These are phyloP conservation scores for Dryas drummondii DNA, from an alignment of 306 rosid genomes.

Conservation along the genomic window DNA sequence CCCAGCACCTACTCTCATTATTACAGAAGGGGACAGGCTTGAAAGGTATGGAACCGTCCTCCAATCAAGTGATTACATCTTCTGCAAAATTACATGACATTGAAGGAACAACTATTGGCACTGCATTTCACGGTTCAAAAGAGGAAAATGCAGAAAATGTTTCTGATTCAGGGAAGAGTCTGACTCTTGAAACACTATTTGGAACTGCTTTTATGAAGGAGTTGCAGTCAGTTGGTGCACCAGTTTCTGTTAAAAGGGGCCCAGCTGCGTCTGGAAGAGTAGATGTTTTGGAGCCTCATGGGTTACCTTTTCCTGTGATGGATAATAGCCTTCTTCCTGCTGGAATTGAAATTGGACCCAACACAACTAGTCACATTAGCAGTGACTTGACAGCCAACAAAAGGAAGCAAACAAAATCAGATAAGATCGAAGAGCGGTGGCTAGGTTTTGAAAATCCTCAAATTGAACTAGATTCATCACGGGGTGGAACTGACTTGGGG, in stretches of 20 bases:
- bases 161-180: conserved; percentile 52
- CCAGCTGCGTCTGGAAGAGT: conserved; percentile 51
- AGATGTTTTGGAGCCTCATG: conserved; percentile 58
- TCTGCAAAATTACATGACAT: conserved; percentile 34
- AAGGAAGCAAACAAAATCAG: conserved; percentile 49
- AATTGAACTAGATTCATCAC: conserved; percentile 52
- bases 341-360: conserved; percentile 38
- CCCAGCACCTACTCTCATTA: conserved; percentile 80
- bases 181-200: conserved; percentile 88
- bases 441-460: conserved; percentile 50
- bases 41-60: conserved; percentile 40
- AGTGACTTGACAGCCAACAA: conserved; percentile 40
- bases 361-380: conserved; percentile 42
- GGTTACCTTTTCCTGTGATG: conserved; percentile 42
- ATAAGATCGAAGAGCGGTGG: conserved; percentile 58
- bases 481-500: conserved; percentile 41
- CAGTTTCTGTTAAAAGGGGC: conserved; percentile 81
- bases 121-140: conserved; percentile 38
- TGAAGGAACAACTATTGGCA: conserved; percentile 40
- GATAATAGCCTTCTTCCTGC: conserved; percentile 50
- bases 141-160: conserved; percentile 48
- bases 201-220: conserved; percentile 98
- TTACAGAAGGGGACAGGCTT: conserved; percentile 66
- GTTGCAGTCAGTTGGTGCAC: conserved; percentile 95
- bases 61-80: conserved; percentile 31